These are phyloP conservation scores for Sorghum bicolor DNA, from an alignment of 176 grass and related monocot genomes.

Conservation along the genomic window DNA sequence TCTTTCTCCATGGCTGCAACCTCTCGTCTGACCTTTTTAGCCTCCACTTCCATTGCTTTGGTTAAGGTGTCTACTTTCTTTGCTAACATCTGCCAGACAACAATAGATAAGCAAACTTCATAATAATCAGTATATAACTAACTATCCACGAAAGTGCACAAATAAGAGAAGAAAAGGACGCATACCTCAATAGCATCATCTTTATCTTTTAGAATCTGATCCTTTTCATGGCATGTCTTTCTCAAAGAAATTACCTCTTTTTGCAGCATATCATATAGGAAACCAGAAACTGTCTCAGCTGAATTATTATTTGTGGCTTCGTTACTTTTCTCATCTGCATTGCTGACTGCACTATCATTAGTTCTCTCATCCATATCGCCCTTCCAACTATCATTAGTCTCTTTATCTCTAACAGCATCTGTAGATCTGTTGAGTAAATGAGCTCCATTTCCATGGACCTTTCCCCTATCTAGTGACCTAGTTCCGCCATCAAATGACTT, in stretches of 20 bases:
- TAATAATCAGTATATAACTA: not conserved
- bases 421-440: conserved; percentile 84
- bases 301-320: conserved; percentile 54
- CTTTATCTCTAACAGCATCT: conserved; percentile 61
- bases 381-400: conserved; percentile 64
- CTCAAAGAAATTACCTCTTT: conserved; percentile 92
- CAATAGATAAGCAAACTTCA: conserved; percentile 3
- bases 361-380: conserved; percentile 55
- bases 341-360: conserved; percentile 45
- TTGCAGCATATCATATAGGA: conserved; percentile 96
- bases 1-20: conserved; percentile 98
- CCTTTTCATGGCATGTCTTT: conserved; percentile 87
- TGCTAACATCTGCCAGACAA: conserved; percentile 62
- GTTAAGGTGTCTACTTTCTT: conserved; percentile 97
- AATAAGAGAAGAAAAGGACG: conserved; percentile 18
- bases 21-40: conserved; percentile 98
- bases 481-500: conserved; percentile 99
- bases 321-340: conserved; percentile 46
- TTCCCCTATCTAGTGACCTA: conserved; percentile 79
- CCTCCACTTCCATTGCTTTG: conserved; percentile 99
- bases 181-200: conserved; percentile 93
- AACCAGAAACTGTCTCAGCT: conserved; percentile 71
- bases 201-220: conserved; percentile 94
- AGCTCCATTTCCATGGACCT: conserved; percentile 59
- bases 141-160: not conserved